Percentiles rank a stretch among this genome's conserved stretches.
These are phyloP conservation scores for Penicillium sp. DNA, from an alignment of 2,329 filamentous ascomycete genomes.

Conservation along the genomic window DNA sequence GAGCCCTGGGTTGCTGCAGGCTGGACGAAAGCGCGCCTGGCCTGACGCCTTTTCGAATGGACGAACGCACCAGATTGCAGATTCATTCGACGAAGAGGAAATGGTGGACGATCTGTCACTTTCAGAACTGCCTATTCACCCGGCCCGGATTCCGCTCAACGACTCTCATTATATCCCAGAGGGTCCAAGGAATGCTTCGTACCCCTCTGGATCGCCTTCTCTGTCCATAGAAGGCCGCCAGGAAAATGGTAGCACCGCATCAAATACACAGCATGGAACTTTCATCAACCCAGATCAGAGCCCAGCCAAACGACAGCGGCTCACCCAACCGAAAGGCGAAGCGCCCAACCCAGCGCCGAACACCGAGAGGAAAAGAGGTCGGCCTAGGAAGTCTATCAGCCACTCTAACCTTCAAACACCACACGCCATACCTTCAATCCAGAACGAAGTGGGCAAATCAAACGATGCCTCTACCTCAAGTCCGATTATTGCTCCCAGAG, in stretches of 20 bases:
- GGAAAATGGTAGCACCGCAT: background rate
- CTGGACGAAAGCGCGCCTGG: slow-evolving; percentile 33
- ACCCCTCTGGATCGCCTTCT: slow-evolving; percentile 5
- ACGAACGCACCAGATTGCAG: slow-evolving; percentile 27
- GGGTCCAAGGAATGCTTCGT: background rate
- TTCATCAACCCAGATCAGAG: slow-evolving; percentile 16
- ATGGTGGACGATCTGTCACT: slow-evolving; percentile 29
- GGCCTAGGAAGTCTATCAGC: slow-evolving; percentile 30
- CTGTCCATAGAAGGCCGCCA: slow-evolving; percentile 17
- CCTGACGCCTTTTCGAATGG: slow-evolving; percentile 28
- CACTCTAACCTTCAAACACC: slow-evolving; percentile 2
- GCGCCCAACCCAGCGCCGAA: slow-evolving; percentile 1
- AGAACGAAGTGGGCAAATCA: background rate
- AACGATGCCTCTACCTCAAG: background rate
- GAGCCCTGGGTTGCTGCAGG: slow-evolving; percentile 37
- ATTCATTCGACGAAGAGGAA: slow-evolving; percentile 36
- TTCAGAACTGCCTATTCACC: slow-evolving; percentile 18
- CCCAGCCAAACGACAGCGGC: slow-evolving; percentile 31
- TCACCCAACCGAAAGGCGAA: slow-evolving; percentile 17
- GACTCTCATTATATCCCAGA: slow-evolving; percentile 1
- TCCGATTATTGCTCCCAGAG: background rate
- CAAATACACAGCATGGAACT: background rate
- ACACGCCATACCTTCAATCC: background rate
- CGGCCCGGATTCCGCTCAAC: slow-evolving; percentile 28
- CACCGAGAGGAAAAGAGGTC: slow-evolving; percentile 23